A percentile compares a stretch with the other conserved stretches of the same genome.
phyloP scores from a whole-genome alignment of 345 rosid genomes.

The Passiflora organensis region DNA sequence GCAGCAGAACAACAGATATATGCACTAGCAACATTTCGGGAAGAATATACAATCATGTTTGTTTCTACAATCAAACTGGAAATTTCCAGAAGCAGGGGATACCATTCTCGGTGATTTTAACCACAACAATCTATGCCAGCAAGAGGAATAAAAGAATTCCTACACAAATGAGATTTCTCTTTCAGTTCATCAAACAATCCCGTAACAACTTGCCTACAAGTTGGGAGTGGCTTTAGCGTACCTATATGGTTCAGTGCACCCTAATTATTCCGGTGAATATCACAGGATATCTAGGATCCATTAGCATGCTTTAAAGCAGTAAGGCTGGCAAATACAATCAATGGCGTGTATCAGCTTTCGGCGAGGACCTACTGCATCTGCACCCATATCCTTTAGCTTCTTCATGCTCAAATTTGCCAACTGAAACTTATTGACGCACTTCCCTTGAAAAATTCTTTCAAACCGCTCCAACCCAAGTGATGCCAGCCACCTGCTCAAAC shows the following conservation, averaged over 20 bases:
- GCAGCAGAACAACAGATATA: too few relatives aligned
- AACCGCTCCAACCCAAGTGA: constrained; percentile 78
- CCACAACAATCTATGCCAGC: too few relatives aligned
- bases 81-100: too few relatives aligned
- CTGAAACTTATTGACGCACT: constrained; percentile 57
- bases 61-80: too few relatives aligned
- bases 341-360: constrained; percentile 93
- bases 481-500: constrained; percentile 65
- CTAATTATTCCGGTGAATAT: not conserved
- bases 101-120: too few relatives aligned
- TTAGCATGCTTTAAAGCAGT: constrained; percentile 34
- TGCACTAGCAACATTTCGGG: too few relatives aligned
- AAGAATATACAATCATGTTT: too few relatives aligned
- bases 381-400: constrained; percentile 97
- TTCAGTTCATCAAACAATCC: too few relatives aligned
- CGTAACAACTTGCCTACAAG: not conserved
- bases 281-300: constrained; percentile 1
- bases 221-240: not conserved
- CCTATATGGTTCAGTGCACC: not conserved
- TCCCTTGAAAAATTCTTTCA: constrained; percentile 57
- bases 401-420: constrained; percentile 79
- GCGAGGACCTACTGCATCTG: constrained; percentile 82
- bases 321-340: constrained; percentile 71
- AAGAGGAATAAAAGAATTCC: too few relatives aligned
- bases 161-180: too few relatives aligned